phyloP scores from a whole-genome alignment of 768 basidiomycete species.

The Pulveroboletus sp. region DNA sequence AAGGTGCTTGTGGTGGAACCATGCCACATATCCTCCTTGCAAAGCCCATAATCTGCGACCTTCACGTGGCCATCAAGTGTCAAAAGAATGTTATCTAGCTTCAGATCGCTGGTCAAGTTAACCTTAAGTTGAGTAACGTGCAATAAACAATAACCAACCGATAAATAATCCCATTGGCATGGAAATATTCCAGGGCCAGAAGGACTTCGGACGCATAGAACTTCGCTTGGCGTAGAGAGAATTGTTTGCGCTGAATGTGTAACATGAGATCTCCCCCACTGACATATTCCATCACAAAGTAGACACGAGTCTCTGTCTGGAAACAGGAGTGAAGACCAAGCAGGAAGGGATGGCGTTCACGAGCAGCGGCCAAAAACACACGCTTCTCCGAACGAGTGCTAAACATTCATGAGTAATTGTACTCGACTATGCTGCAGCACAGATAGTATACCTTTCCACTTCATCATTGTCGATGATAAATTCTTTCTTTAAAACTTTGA shows the following conservation, averaged over 20 bases:
- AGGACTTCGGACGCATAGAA: constrained; percentile 98
- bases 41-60: constrained; percentile 97
- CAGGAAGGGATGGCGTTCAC: constrained; percentile 95
- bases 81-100: constrained; percentile 95
- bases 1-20: constrained; percentile 97
- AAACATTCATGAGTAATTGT: constrained; percentile 3
- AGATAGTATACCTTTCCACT: constrained; percentile 78
- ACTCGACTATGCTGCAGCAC: not conserved
- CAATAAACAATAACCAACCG: constrained; percentile 50
- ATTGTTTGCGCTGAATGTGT: constrained; percentile 98
- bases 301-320: constrained; percentile 98
- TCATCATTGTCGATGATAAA: constrained; percentile 99
- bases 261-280: constrained; percentile 99
- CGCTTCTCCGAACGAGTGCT: constrained; percentile 99
- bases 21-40: constrained; percentile 99
- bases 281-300: constrained; percentile 99
- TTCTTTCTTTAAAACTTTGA: constrained; percentile 99
- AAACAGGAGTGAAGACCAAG: constrained; percentile 97
- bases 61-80: constrained; percentile 98
- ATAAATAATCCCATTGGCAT: constrained; percentile 97
- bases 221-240: constrained; percentile 97
- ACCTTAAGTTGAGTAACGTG: not conserved
- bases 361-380: constrained; percentile 94
- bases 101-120: constrained; percentile 69
- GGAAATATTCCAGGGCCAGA: constrained; percentile 95